These are phyloP conservation scores for Licmophora abbreviata DNA, from an alignment of 108 stramenopile species.

Conservation along the genomic window DNA sequence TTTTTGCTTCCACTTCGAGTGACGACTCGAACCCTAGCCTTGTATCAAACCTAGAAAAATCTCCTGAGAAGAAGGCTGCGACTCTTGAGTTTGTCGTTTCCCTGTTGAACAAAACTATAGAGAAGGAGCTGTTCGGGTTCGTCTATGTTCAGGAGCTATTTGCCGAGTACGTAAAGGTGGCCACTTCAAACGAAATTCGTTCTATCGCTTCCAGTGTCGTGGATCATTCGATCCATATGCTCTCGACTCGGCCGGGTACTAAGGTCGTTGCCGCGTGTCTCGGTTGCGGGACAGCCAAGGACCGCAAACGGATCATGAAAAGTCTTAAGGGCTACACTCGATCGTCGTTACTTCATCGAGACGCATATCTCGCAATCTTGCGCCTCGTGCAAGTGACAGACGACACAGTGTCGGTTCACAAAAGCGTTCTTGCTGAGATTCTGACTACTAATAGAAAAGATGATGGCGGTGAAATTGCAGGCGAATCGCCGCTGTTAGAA, in stretches of 20 bases:
- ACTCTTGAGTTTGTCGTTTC: conserved; percentile 36
- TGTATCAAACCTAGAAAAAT: conserved; percentile 24
- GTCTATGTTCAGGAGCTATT: conserved; percentile 80
- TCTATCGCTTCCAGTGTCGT: conserved; percentile 54
- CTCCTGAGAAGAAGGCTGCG: conserved; percentile 61
- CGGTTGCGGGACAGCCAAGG: conserved; percentile 84
- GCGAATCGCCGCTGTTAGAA: conserved; percentile 56
- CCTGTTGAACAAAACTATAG: conserved; percentile 67
- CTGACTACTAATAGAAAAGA: conserved; percentile 18
- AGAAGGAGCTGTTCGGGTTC: conserved; percentile 76
- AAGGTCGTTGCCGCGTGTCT: conserved; percentile 75
- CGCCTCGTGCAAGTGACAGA: conserved; percentile 84
- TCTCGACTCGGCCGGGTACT: conserved; percentile 80
- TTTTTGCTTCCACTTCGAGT: conserved; percentile 36
- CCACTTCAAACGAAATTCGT: conserved; percentile 50
- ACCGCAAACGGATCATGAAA: conserved; percentile 87
- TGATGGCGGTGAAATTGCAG: conserved; percentile 12
- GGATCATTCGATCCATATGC: conserved; percentile 74
- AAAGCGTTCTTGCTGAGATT: conserved; percentile 81
- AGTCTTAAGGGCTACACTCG: conserved; percentile 85
- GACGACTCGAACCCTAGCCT: conserved; percentile 31
- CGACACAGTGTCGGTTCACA: conserved; percentile 91
- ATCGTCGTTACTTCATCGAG: conserved; percentile 77
- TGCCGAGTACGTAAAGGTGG: conserved; percentile 55
- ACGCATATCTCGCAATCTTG: conserved; percentile 87